Evolutionary conservation across 2,329 filamentous ascomycete species (phyloP), one percentile per base, ranked within the genome.

Genomic region (Monilinia vaccinii-corymbosi): DNA sequence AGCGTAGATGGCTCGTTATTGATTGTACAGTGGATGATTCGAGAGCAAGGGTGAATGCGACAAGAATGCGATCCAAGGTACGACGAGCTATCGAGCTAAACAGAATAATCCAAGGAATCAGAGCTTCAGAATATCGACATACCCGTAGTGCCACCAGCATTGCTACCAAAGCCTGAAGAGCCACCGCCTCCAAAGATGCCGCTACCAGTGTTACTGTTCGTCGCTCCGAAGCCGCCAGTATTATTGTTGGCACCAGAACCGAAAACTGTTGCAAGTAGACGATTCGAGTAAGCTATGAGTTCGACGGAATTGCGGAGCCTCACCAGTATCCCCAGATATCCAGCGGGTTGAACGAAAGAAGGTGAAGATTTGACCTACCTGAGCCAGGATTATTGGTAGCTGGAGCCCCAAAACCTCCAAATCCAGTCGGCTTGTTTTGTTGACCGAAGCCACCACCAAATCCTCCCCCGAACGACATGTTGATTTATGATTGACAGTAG

Each of bases 381-480:
- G 69, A 69, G 65, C 67, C 71, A 28, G 69, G 69, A 52, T 68
- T 70, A 49, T 44, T 57, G 44, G 34, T 28, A 51, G 60, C 62
- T 34, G 66, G 64, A 58, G 60, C 63, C 61, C 73, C 75, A 69
- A 73, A 86, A 48, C 82, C 83, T 66, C 81, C 81, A 73, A 88
- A 88, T 25, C 75, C 76, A 67, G 68, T 73, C 66, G 70, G 77
- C 73, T 74, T 75, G 71, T 80, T 83, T 64, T 78, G 79, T 69
- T 79, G 78, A 74, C 82, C 82, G 74, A 87, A 86, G 76, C 82
- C 80, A 68, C 76, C 75, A 46, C 56, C 56, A 59, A 59, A 59
- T 53, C 31, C 58, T 64, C 78, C 77, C 28, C 65, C 67, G 32
- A 61, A 62, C n/a, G 70, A 71, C 70, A 72, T 73, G 32, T 57